Base-by-base conservation (phyloP, 148 eudicot genomes). In the Persicaria maculosa region DNA sequence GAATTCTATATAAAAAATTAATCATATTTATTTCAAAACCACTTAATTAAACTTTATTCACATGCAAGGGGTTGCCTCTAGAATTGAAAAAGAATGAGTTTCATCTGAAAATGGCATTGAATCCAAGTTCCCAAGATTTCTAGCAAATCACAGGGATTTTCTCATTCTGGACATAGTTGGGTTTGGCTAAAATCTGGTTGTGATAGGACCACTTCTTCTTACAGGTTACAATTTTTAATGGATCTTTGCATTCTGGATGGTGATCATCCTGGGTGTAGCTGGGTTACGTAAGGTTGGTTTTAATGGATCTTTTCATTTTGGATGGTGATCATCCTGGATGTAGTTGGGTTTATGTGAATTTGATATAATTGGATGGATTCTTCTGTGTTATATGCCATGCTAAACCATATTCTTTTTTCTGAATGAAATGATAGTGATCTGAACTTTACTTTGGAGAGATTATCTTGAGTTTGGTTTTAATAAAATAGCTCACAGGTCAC, bases 401-500 rank as follows among this genome's bases (percentile, higher is more conserved):
- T 1, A 31, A 31, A 31, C 40, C 40, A 31, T 31, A 31, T 31
- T 31, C 40, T 31, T 31, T 31, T 31, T 31, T 31, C 3, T 31
- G 40, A 31, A 31, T 31, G 40, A 31, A 31, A 31, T 31, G 40
- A 31, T 31, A 31, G 43, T 43, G 45, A 5, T 65, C 47, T 36
- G 45, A 65, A 40, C 19, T 65, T 17, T 36, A 65, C 70, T 36
- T 65, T 36, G 47, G 12, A 36, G n/a, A 40, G 7, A 65, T 65
- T 36, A 17, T 65, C 19, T 36, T 40, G 19, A 59, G 67, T 7
- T 59, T 22, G 65, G 70, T 65, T 40, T 3, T 40, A 65, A 65
- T 40, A 65, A 65, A 46, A 19, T 14, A 40, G 31, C 19, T 40
- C 43, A 12, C 80, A 94, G 98, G 98, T 94, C 69, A 94, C 98